These are phyloP conservation scores for Leccinum ambiguum DNA, from an alignment of 1,284 basidiomycete genomes.

Conservation along the genomic window DNA sequence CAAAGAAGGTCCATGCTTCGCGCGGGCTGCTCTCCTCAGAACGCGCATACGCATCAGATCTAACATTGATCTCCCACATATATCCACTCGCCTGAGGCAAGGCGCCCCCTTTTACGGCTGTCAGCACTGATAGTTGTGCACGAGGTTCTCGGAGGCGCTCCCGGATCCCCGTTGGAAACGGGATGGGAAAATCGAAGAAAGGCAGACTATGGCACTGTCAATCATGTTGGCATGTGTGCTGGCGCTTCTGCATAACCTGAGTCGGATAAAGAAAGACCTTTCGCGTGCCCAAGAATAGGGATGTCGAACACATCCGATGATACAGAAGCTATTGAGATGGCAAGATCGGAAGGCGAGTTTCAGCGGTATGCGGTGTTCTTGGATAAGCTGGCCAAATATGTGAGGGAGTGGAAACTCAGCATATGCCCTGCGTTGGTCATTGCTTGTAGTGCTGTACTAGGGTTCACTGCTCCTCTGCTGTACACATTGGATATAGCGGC, in stretches of 20 bases:
- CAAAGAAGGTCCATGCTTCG: conserved; percentile 83
- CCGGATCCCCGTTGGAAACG: conserved; percentile 23
- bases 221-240: conserved; percentile 40
- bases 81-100: conserved; percentile 75
- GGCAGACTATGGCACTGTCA: conserved; percentile 29
- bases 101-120: conserved; percentile 18
- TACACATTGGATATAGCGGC: no score
- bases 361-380: no score
- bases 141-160: conserved; percentile 50
- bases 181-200: conserved; percentile 40
- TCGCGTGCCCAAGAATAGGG: no score
- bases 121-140: conserved; percentile 55
- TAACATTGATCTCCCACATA: conserved; percentile 81
- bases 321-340: no score
- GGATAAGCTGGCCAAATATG: no score
- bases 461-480: no score
- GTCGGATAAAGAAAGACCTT: no score
- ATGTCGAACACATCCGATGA: no score
- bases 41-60: conserved; percentile 84
- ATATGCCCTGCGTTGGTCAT: no score
- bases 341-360: no score
- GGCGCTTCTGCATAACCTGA: conserved; percentile 7
- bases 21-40: conserved; percentile 85
- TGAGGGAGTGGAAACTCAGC: no score
- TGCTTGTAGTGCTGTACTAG: no score